Conservation (phyloP, 805 yeast species). For the Candida silvatica region DNA sequence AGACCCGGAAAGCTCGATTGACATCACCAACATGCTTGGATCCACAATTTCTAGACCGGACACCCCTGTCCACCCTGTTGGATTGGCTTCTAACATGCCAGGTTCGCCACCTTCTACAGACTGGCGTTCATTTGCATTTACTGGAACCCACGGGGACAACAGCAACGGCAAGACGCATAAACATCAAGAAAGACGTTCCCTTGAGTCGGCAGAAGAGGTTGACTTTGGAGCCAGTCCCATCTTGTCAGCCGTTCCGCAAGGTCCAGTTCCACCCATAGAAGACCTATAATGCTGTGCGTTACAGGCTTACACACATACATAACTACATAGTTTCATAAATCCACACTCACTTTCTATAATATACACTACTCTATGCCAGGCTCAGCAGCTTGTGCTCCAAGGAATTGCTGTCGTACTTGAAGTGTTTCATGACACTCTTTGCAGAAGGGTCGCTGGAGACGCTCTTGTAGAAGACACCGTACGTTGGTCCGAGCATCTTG, state of each 20-base stretch:
- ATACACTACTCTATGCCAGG: neutral
- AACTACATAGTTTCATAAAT: neutral
- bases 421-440: slow-evolving; percentile 61
- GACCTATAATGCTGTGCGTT: no score
- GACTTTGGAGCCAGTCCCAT: no score
- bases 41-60: slow-evolving; percentile 6
- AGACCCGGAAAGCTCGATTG: slow-evolving; percentile 14
- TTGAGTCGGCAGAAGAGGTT: no score
- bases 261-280: no score
- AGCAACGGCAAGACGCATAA: neutral
- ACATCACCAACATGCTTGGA: slow-evolving; percentile 17
- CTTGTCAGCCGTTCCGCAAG: no score
- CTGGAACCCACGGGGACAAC: no score
- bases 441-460: slow-evolving; percentile 62
- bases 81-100: no score
- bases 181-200: no score
- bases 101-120: no score
- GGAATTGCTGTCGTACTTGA: slow-evolving; percentile 50
- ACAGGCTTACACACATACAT: neutral
- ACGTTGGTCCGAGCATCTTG: slow-evolving; percentile 66
- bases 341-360: neutral
- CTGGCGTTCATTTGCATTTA: no score
- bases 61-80: slow-evolving; percentile 1
- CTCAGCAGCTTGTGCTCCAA: slow-evolving; percentile 14
- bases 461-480: slow-evolving; percentile 77